Evolutionary conservation across 345 rosid species (phyloP).

Genomic region (Eutrema yunnanense): DNA sequence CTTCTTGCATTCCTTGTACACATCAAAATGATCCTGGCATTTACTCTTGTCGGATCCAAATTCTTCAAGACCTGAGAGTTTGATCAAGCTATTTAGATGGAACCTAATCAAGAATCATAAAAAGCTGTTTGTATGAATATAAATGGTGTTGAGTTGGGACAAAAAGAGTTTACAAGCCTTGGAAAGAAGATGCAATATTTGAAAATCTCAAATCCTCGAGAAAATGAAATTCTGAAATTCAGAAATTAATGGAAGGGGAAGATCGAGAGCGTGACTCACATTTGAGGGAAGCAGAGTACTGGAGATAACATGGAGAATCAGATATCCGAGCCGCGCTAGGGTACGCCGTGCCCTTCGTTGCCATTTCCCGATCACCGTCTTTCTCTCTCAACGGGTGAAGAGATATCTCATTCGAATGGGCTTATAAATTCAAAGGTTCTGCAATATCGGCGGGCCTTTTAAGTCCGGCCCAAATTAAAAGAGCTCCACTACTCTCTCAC

Average conservation of each 20-base stretch:
- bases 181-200: background rate
- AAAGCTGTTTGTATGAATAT: background rate
- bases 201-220: background rate
- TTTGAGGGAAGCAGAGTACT: conserved; percentile 84
- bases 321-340: conserved; percentile 77
- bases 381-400: background rate
- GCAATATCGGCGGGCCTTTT: background rate
- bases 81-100: background rate
- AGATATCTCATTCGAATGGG: background rate
- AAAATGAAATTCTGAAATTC: background rate
- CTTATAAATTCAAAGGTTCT: background rate
- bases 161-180: background rate
- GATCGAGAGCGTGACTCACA: conserved; percentile 39
- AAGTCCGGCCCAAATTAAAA: background rate
- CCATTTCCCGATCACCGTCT: conserved; percentile 17
- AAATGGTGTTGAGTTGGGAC: background rate
- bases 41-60: conserved; percentile 78
- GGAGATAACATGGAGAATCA: conserved; percentile 72
- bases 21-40: conserved; percentile 89
- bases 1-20: conserved; percentile 96
- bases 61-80: conserved; percentile 73
- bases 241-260: background rate
- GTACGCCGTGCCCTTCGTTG: conserved; percentile 39
- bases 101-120: background rate
- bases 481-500: background rate